A percentile compares a stretch with the other conserved stretches of the same genome.
These are phyloP conservation scores for Dissoconium aciculare DNA, from an alignment of 2,329 filamentous ascomycete species.

Conservation along the genomic window DNA sequence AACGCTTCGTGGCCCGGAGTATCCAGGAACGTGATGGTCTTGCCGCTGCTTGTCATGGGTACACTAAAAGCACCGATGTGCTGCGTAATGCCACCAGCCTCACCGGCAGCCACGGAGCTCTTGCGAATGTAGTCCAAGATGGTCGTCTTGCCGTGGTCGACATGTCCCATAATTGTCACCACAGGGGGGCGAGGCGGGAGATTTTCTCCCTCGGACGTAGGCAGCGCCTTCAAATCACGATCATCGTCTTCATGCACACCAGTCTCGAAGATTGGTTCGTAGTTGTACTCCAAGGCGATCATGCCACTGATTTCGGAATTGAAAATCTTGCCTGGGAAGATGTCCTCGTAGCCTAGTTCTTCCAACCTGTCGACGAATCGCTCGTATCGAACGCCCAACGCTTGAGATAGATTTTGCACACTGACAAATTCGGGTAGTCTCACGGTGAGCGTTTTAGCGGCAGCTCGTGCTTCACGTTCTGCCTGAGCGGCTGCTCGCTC, in stretches of 20 bases:
- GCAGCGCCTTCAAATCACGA: slow-evolving; percentile 57
- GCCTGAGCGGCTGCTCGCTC: slow-evolving; percentile 12
- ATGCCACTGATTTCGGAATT: slow-evolving; percentile 81
- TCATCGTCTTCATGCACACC: slow-evolving; percentile 43
- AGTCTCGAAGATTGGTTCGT: slow-evolving; percentile 50
- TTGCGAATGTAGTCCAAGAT: slow-evolving; percentile 87
- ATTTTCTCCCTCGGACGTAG: slow-evolving; percentile 38
- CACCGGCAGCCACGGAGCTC: slow-evolving; percentile 75
- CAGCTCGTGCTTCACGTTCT: slow-evolving; percentile 17
- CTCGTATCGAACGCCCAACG: slow-evolving; percentile 54
- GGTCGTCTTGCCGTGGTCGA: slow-evolving; percentile 97
- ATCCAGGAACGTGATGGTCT: slow-evolving; percentile 89
- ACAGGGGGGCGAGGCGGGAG: slow-evolving; percentile 59
- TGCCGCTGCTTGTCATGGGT: slow-evolving; percentile 56
- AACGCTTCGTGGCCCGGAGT: slow-evolving; percentile 95
- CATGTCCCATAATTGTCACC: slow-evolving; percentile 98
- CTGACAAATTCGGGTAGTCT: slow-evolving; percentile 83
- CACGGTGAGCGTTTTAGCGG: slow-evolving; percentile 43
- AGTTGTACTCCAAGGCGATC: slow-evolving; percentile 84
- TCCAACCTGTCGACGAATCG: slow-evolving; percentile 62
- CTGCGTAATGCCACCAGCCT: slow-evolving; percentile 95
- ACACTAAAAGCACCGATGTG: slow-evolving; percentile 98
- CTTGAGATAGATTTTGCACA: slow-evolving; percentile 63
- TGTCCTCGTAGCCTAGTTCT: slow-evolving; percentile 78
- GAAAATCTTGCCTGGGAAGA: slow-evolving; percentile 68